Evolutionary conservation across 1,284 basidiomycete species (phyloP).

Genomic region (Prillingera fragicola): DNA sequence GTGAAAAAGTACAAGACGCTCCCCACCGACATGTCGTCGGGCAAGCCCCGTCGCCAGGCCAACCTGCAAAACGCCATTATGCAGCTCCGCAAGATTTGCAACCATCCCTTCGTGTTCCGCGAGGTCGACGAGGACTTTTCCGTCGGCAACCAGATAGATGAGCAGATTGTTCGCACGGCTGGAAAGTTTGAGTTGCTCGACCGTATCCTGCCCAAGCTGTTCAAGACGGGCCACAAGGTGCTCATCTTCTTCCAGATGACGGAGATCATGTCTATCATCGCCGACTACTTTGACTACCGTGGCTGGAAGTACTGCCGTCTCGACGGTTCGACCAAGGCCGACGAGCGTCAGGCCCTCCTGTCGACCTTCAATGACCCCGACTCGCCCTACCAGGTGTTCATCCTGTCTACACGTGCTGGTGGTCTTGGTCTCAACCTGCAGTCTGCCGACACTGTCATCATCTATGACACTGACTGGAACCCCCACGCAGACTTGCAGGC

Average conservation of each 20-base stretch:
- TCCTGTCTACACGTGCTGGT: conserved; percentile 92
- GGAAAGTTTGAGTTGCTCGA: conserved; percentile 96
- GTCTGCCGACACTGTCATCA: conserved; percentile 97
- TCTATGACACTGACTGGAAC: conserved; percentile 74
- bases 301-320: conserved; percentile 87
- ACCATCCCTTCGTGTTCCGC: conserved; percentile 94
- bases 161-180: conserved; percentile 77
- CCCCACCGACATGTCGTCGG: conserved; percentile 42
- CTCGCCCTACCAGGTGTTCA: conserved; percentile 90
- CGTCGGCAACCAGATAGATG: conserved; percentile 63
- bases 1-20: conserved; percentile 66
- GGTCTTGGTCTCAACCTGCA: conserved; percentile 97
- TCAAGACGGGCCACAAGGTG: conserved; percentile 76
- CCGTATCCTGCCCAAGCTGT: conserved; percentile 91
- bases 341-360: conserved; percentile 88
- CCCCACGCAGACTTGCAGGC: conserved; percentile 93
- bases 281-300: conserved; percentile 91
- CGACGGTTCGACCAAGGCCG: conserved; percentile 97
- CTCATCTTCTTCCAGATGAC: conserved; percentile 99
- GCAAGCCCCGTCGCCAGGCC: conserved; percentile 38
- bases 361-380: conserved; percentile 85
- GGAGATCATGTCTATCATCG: conserved; percentile 98
- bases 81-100: conserved; percentile 98
- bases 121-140: conserved; percentile 66
- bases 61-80: conserved; percentile 92